phyloP scores from a whole-genome alignment of 164 flowering plant genomes.

The Magnolia changhungtana region DNA sequence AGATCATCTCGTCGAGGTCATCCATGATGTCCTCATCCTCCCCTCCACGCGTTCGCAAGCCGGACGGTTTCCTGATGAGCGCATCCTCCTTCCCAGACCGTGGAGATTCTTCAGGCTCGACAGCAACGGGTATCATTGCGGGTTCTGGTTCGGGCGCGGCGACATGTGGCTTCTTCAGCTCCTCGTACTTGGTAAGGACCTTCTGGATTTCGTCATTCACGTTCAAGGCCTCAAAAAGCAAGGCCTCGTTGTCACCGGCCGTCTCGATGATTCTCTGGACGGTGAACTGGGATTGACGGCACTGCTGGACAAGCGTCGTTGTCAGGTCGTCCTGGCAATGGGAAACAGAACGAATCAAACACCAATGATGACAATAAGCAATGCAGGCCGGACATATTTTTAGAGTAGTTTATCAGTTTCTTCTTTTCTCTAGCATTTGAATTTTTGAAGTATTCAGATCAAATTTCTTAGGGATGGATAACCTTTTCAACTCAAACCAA shows the following conservation, averaged over 20 bases:
- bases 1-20: slow-evolving; percentile 98
- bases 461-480: too few species aligned
- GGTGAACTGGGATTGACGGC: slow-evolving; percentile 65
- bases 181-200: slow-evolving; percentile 70
- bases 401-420: too few species aligned
- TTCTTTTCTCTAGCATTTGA: too few species aligned
- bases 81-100: slow-evolving; percentile 60
- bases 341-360: not conserved
- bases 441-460: too few species aligned
- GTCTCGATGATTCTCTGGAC: slow-evolving; percentile 81
- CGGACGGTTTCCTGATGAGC: slow-evolving; percentile 60
- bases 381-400: not conserved
- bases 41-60: slow-evolving; percentile 50
- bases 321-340: slow-evolving; percentile 87
- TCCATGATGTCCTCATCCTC: slow-evolving; percentile 79
- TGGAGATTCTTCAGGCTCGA: slow-evolving; percentile 91
- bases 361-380: not conserved
- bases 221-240: slow-evolving; percentile 94
- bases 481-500: too few species aligned
- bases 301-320: slow-evolving; percentile 76
- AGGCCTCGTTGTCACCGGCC: slow-evolving; percentile 81
- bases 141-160: slow-evolving; percentile 55
- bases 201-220: slow-evolving; percentile 92
- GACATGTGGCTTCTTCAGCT: slow-evolving; percentile 48
- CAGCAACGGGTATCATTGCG: slow-evolving; percentile 89